Evolutionary conservation across 257 asterid species (phyloP), one percentile per base, ranked within the genome.

Genomic region (Solanum chaucha): DNA sequence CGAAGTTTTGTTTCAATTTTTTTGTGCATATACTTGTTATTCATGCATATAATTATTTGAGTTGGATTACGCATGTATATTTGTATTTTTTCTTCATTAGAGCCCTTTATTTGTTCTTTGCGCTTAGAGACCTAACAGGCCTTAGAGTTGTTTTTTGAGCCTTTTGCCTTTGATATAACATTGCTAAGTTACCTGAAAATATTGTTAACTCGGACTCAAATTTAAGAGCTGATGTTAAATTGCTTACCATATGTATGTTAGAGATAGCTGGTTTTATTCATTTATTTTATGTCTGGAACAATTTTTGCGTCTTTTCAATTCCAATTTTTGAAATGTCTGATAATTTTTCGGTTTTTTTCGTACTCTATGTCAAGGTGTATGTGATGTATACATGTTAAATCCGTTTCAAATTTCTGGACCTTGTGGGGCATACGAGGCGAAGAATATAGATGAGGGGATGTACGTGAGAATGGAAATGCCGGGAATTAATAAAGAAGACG

Each of bases 391-490:
- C 38, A 41, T 86, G 86, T 89, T 86, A 44, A 88, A 90, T 20
- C 90, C 90, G 2, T 88, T 90, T 48, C 92, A 90, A 80, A 41
- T 59, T 10, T 40, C 48, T 28, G 90, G 89, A 20, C 86, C 90
- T 15, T 28, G 87, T 46, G 89, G 83, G 44, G 82, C 83, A 75
- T 82, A 88, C 2, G 90, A 87, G 38, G 89, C 81, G 1, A 75
- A 86, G 59, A 85, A 74, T 46, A 70, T 55, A 17, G 65, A 84
- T 2, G 85, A 28, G 12, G 89, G 88, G 30, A 38, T 85, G n/a
- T 70, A 46, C 1, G 72, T 90, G 40, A 84, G 90, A 80, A 67
- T 89, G 83, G 91, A 88, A 75, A 84, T 91, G 90, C 89, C 93
- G 1, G 92, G 93, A 3, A 83, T 91, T 0, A 87, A 84, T 68